A percentile compares a stretch with the other conserved stretches of the same genome.
phyloP scores from a whole-genome alignment of 2,329 filamentous ascomycete species.

The Sarocladium brachiariae region DNA sequence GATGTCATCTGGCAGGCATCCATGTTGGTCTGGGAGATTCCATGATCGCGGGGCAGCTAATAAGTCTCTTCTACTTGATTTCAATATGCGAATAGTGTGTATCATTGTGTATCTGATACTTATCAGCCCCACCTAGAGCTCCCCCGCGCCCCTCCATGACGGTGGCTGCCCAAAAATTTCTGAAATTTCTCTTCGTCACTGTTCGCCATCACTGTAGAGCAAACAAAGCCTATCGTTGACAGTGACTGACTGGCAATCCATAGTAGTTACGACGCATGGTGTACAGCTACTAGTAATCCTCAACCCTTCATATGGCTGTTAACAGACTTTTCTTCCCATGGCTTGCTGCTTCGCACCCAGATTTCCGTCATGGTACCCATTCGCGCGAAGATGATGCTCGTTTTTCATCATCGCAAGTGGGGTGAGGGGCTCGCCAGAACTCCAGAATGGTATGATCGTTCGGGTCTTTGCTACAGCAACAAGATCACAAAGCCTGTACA shows the following conservation, averaged over 20 bases:
- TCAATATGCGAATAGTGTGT: background rate
- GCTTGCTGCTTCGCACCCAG: background rate
- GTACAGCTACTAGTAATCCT: too few species aligned
- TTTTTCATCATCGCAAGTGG: slow-evolving; percentile 1
- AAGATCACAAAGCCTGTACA: too few species aligned
- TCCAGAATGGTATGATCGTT: background rate
- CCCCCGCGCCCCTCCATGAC: slow-evolving; percentile 6
- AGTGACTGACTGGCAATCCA: too few species aligned
- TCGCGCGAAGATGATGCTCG: background rate
- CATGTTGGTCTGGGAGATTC: slow-evolving; percentile 7
- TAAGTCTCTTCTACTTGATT: slow-evolving; percentile 1
- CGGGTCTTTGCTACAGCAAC: background rate
- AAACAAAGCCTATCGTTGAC: too few species aligned
- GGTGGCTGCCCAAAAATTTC: background rate
- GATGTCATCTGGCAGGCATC: slow-evolving; percentile 10
- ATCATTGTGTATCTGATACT: background rate
- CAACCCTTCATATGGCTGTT: too few species aligned
- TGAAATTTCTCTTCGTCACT: too few species aligned
- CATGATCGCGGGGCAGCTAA: slow-evolving; percentile 9
- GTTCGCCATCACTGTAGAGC: too few species aligned
- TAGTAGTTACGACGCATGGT: too few species aligned
- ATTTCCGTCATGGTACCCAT: background rate
- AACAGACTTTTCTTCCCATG: background rate
- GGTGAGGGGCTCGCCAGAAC: background rate
- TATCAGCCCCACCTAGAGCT: slow-evolving; percentile 1